A percentile compares a stretch with the other conserved stretches of the same genome.
Conservation (phyloP, 176 grass and related monocot genomes). For the Poa pratensis region DNA sequence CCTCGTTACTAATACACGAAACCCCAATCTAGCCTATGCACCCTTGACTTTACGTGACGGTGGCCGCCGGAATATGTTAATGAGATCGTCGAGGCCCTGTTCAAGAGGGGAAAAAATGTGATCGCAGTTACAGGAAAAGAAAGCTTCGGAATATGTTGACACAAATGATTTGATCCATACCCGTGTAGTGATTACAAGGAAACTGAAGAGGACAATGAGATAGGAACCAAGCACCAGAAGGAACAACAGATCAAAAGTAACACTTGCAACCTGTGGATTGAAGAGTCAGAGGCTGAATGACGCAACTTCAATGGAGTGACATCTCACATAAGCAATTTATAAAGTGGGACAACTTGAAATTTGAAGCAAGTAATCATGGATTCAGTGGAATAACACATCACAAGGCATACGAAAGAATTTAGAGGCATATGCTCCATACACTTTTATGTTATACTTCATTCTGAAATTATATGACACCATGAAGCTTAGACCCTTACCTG, state of each 20-base stretch:
- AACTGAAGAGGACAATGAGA: constrained; percentile 93
- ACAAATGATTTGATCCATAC: constrained; percentile 48
- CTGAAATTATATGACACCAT: not conserved
- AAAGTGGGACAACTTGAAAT: not conserved
- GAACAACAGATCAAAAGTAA: constrained; percentile 90
- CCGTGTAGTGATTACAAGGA: constrained; percentile 95
- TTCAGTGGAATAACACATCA: not conserved
- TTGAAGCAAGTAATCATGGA: constrained; percentile 1
- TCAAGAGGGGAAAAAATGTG: not conserved
- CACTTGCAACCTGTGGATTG: constrained; percentile 79
- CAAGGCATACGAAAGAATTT: not conserved
- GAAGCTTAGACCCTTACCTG: constrained; percentile 63
- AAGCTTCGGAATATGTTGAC: not conserved
- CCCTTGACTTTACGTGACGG: constrained; percentile 83
- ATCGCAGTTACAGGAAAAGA: constrained; percentile 21
- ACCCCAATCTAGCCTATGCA: constrained; percentile 54
- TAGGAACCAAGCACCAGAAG: constrained; percentile 84
- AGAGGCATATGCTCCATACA: not conserved
- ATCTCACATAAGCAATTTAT: constrained; percentile 12
- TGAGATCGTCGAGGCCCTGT: constrained; percentile 98
- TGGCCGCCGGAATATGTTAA: constrained; percentile 92
- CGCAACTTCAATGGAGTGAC: constrained; percentile 7
- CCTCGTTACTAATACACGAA: constrained; percentile 49
- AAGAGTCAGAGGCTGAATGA: constrained; percentile 22
- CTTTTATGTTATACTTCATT: not conserved